Evolutionary conservation across 202 grass and related monocot genomes (phyloP), one percentile per base, ranked within the genome.

Genomic region (Panicum hallii): DNA sequence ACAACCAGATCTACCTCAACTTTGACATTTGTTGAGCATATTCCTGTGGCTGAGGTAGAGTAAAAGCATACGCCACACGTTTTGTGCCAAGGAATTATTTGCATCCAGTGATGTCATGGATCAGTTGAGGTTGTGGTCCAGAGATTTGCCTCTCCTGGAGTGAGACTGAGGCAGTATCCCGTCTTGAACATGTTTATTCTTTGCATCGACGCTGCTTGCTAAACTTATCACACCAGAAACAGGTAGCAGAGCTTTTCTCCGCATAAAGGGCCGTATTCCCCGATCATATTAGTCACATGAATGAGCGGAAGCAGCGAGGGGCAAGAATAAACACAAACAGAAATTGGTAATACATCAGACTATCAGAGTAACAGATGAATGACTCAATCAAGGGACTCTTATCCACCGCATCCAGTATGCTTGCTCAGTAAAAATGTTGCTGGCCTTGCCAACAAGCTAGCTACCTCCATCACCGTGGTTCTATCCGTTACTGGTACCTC

Each of bases 371-470:
- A 36, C n/a, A 66, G 9, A 67, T 5, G 72, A 23, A 64, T 23
- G 71, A 44, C 62, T 66, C 32, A 28, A 19, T 38, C 5, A 61
- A 57, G 17, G 63, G 17, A 22, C 57, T 40, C 52, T 34, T 34
- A 47, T 38, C 67, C 80, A 14, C 65, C 54, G 2, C 13, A 17
- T 85, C 34, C 54, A 62, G 44, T 63, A 72, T 53, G 44, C 42
- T 79, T 55, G 16, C 57, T 42, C 70, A 64, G 45, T 74, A 83
- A 74, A 23, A 82, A 72, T 41, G 44, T 8, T 71, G 22, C 23
- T 3, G 58, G 4, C 58, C 65, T 64, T 42, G 32, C 58, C 16
- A 6, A 11, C 46, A 79, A 54, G 17, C 55, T 62, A 64, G 16
- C 30, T 72, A 65, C 17, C 45, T 86, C 46, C 36, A 55, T 55